Evolutionary conservation across 169 alveolate genomes (phyloP).

Genomic region (Eimeria sp.): DNA sequence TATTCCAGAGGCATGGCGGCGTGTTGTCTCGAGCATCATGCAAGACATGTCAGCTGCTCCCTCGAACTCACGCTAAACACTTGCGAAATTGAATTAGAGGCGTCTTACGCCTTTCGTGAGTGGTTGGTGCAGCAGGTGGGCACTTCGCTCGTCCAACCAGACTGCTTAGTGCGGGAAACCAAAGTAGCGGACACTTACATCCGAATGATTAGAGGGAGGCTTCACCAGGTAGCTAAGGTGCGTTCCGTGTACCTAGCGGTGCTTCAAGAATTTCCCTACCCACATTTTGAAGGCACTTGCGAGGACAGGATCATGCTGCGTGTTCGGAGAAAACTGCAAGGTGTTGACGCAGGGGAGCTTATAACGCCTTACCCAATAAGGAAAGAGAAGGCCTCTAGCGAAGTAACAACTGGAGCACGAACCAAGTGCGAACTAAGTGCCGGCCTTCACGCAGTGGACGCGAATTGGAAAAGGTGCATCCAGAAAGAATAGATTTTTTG

Average conservation of each 20-base stretch:
- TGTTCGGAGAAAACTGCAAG: not conserved
- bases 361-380: slow-evolving; percentile 1
- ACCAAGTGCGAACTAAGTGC: not conserved
- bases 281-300: not conserved
- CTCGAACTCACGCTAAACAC: slow-evolving; percentile 21
- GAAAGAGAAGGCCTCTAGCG: not conserved
- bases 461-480: slow-evolving; percentile 29
- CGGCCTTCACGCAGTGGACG: slow-evolving; percentile 7
- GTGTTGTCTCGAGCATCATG: slow-evolving; percentile 22
- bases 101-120: slow-evolving; percentile 28
- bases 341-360: not conserved
- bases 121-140: slow-evolving; percentile 18
- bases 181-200: not conserved
- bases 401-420: not conserved
- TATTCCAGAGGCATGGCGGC: slow-evolving; percentile 33
- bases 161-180: slow-evolving; percentile 15
- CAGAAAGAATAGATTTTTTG: slow-evolving; percentile 39
- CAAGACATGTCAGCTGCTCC: not conserved
- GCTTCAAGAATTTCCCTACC: not conserved
- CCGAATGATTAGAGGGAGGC: not conserved
- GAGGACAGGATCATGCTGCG: not conserved
- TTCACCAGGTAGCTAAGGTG: not conserved
- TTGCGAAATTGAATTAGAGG: slow-evolving; percentile 32
- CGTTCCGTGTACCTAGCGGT: slow-evolving; percentile 12
- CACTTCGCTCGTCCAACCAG: not conserved